phyloP scores from a whole-genome alignment of 2,329 filamentous ascomycete species.

The Diaporthe sp. region DNA sequence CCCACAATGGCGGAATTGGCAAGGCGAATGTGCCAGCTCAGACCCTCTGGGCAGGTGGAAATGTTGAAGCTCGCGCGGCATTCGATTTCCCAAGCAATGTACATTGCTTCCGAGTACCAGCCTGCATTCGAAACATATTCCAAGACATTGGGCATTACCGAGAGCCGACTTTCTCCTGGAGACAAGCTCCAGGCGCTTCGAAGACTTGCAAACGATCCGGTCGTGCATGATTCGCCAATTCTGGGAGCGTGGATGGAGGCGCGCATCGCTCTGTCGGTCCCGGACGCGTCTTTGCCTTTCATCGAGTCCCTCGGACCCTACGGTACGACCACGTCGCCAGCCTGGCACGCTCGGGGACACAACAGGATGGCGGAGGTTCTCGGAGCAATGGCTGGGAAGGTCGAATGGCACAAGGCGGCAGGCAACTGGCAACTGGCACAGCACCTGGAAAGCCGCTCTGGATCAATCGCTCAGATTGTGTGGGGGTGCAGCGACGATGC shows the following conservation, averaged over 20 bases:
- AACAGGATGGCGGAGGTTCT: conserved; percentile 5
- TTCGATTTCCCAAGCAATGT: conserved; percentile 25
- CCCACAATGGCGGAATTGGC: conserved; percentile 32
- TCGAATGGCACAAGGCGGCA: conserved; percentile 5
- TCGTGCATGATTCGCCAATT: neutral
- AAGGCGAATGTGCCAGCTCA: neutral
- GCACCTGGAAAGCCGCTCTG: neutral
- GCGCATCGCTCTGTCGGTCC: conserved; percentile 20
- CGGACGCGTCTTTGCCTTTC: neutral
- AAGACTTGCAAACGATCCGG: neutral
- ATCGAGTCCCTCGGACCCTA: neutral
- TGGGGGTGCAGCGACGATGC: conserved; percentile 4
- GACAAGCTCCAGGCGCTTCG: conserved; percentile 5
- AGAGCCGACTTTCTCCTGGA: neutral
- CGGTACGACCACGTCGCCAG: neutral
- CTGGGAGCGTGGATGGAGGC: conserved; percentile 30
- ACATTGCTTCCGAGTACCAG: neutral
- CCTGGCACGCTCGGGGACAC: neutral
- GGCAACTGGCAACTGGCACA: conserved; percentile 32
- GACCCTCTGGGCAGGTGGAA: neutral
- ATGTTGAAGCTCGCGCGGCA: conserved; percentile 24
- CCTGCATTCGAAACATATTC: conserved; percentile 28
- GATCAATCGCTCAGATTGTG: conserved; percentile 4
- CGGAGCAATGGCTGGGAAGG: neutral
- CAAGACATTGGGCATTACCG: conserved; percentile 14